Evolutionary conservation across 371 early-diverging fungal species (phyloP).

Genomic region (Synchytrium microbalum): DNA sequence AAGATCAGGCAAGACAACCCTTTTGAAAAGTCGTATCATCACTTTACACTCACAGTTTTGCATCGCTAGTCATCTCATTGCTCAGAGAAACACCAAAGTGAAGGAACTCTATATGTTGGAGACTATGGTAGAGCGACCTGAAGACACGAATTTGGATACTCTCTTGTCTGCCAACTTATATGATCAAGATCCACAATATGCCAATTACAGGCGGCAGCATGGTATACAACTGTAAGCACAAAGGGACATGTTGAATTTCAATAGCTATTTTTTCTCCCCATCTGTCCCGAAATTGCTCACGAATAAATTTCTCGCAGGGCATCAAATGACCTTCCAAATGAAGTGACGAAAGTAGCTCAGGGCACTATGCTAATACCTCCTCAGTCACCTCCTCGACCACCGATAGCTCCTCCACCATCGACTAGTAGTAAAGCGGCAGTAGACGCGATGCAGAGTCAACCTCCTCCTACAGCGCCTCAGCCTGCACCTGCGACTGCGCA

Average conservation of each 20-base stretch:
- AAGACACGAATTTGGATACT: background rate
- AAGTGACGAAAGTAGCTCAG: background rate
- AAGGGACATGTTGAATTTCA: too few species aligned
- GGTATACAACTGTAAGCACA: background rate
- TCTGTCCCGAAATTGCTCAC: background rate
- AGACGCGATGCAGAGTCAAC: too few species aligned
- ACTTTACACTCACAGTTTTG: too few species aligned
- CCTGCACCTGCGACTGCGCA: too few species aligned
- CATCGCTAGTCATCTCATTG: background rate
- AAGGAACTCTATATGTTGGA: background rate
- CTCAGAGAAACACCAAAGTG: background rate
- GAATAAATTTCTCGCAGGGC: background rate
- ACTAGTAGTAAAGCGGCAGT: too few species aligned
- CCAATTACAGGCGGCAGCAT: background rate
- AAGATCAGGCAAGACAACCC: background rate
- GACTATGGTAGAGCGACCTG: background rate
- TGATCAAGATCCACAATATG: background rate
- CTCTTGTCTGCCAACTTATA: background rate
- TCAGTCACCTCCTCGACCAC: background rate
- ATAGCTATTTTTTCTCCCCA: too few species aligned
- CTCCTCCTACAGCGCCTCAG: too few species aligned
- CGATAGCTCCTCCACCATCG: too few species aligned
- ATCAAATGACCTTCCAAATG: background rate
- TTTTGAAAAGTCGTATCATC: too few species aligned
- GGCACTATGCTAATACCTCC: background rate